Evolutionary conservation across 352 stramenopile genomes (phyloP), one percentile per base, ranked within the genome.

Genomic region (Phytophthora boehmeriae): DNA sequence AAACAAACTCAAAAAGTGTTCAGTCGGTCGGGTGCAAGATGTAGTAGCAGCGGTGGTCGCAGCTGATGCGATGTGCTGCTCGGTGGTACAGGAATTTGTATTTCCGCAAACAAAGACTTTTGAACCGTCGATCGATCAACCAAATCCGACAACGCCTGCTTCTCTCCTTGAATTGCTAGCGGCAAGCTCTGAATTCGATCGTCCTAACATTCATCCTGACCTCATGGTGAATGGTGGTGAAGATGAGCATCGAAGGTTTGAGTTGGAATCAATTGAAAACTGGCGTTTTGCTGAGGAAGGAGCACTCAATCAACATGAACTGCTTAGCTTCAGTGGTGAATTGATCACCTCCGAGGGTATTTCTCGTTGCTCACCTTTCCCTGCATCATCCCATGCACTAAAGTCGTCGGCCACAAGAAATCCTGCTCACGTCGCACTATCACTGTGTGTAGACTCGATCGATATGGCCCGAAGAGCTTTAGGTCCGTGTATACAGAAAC

Each of bases 391-490:
- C n/a, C 42, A 43, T 8, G 19, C 43, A 3, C 44, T 41, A 16
- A 22, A 25, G 14, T 16, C 25, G 4, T 30, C 16, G 1, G 32
- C 22, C n/a, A 49, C 65, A 45, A 56, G 66, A 8, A 59, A 46
- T 23, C 28, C 39, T 14, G 20, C 56, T 5, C 35, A 62, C 6
- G 51, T 49, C 11, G 59, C 65, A 14, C 45, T 85, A 30, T 66
- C 70, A 11, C 49, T 68, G 8, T 85, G 75, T 53, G 45, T 83
- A 2, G 73, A 80, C 28, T 77, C 73, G 4, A 75, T 83, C 39
- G 75, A 85, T 39, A 76, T 80, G 41, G 71, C 71, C 2, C 48
- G 75, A 43, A 76, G 76, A 58, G 39, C 55, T 5, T 68, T 85
- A 46, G 75, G 75, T 1, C 75, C 75, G 11, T 65, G 73, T 4